These are phyloP conservation scores for Melanomma pulvis-pyrius DNA, from an alignment of 495 filamentous ascomycete species.

Conservation along the genomic window DNA sequence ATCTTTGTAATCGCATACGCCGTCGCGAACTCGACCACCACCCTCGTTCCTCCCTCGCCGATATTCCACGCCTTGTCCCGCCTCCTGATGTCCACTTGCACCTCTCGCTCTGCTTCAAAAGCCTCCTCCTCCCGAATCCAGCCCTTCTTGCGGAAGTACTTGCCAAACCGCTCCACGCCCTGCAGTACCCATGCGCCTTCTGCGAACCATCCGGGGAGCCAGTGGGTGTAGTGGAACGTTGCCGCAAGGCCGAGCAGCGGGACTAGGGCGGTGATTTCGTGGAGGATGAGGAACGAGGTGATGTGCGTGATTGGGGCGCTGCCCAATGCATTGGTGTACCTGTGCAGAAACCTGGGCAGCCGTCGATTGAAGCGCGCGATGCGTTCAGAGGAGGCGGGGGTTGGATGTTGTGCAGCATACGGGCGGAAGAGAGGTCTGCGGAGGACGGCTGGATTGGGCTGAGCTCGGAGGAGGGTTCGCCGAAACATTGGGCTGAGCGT, in stretches of 20 bases:
- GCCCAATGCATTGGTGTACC: conserved; percentile 68
- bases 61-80: conserved; percentile 42
- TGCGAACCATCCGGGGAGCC: conserved; percentile 60
- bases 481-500: conserved; percentile 11
- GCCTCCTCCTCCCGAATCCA: conserved; percentile 55
- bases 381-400: conserved; percentile 38
- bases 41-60: conserved; percentile 47
- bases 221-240: conserved; percentile 73
- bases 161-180: conserved; percentile 59
- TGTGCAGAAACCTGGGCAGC: conserved; percentile 61
- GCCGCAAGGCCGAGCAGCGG: conserved; percentile 76
- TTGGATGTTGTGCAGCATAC: conserved; percentile 9
- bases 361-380: conserved; percentile 54
- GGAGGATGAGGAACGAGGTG: conserved; percentile 82
- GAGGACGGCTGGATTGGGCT: conserved; percentile 9
- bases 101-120: conserved; percentile 43
- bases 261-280: conserved; percentile 85
- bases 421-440: conserved; percentile 4
- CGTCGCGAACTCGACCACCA: conserved; percentile 67
- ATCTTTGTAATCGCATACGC: conserved; percentile 89
- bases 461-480: background rate
- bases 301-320: conserved; percentile 80
- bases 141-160: conserved; percentile 62
- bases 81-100: conserved; percentile 40
- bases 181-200: conserved; percentile 57